Conservation (phyloP, 2,329 filamentous ascomycete species). For the Penicillium sp. region DNA sequence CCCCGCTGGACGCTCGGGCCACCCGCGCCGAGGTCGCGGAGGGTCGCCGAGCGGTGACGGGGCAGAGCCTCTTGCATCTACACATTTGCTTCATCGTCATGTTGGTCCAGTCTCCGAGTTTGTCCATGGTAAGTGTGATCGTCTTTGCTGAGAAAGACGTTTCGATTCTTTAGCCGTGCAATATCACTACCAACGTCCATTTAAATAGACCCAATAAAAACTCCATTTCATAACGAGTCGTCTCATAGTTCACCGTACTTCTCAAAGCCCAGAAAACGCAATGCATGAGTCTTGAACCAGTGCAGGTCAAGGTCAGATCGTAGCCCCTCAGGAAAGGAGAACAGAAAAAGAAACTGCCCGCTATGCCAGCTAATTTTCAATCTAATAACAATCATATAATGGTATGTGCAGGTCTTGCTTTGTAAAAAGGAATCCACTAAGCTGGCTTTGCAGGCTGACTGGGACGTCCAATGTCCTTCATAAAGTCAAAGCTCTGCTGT, state of each 20-base stretch:
- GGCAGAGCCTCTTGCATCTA: too few relatives aligned
- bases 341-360: neutral
- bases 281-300: too few relatives aligned
- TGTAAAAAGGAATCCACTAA: slow-evolving; percentile 11
- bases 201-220: too few relatives aligned
- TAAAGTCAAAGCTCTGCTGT: slow-evolving; percentile 40
- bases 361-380: neutral
- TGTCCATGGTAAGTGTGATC: too few relatives aligned
- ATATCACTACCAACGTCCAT: neutral
- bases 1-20: slow-evolving; percentile 9
- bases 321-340: slow-evolving; percentile 1
- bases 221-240: too few relatives aligned
- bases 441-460: slow-evolving; percentile 9
- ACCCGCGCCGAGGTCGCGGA: slow-evolving; percentile 5
- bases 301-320: slow-evolving; percentile 1
- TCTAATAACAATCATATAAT: neutral
- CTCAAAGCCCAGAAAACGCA: too few relatives aligned
- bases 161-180: neutral
- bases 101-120: too few relatives aligned
- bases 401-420: slow-evolving; percentile 13
- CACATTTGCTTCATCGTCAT: too few relatives aligned
- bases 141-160: neutral
- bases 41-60: neutral
- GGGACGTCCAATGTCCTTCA: slow-evolving; percentile 26
- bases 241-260: too few relatives aligned